Conservation (phyloP, 2,329 filamentous ascomycete genomes). For the Aspergillus sp. region DNA sequence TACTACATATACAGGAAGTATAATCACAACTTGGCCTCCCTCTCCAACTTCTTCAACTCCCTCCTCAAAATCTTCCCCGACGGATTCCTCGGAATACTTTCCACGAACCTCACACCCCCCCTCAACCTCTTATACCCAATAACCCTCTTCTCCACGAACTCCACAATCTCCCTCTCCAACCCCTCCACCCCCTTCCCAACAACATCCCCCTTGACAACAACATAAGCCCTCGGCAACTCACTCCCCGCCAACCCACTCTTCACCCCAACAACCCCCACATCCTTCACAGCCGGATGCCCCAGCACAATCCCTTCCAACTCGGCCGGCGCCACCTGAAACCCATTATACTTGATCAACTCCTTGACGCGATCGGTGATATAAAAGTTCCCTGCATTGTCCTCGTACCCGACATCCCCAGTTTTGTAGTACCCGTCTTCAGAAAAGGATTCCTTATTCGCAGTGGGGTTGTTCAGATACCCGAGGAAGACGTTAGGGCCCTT, state of each 20-base stretch:
- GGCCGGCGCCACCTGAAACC: constrained; percentile 65
- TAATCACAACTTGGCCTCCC: constrained; percentile 5
- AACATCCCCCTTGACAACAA: constrained; percentile 35
- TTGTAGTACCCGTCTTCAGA: constrained; percentile 74
- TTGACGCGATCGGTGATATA: constrained; percentile 79
- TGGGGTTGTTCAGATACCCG: constrained; percentile 71
- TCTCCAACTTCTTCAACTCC: constrained; percentile 26
- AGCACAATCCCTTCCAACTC: constrained; percentile 56
- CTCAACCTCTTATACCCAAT: constrained; percentile 37
- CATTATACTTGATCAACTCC: constrained; percentile 59
- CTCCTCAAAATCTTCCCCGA: constrained; percentile 36
- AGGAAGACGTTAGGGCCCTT: constrained; percentile 76
- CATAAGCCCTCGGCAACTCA: constrained; percentile 64
- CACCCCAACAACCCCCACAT: constrained; percentile 60
- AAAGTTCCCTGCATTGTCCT: constrained; percentile 71
- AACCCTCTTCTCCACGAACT: constrained; percentile 29
- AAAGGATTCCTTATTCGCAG: constrained; percentile 67
- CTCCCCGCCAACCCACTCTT: constrained; percentile 58
- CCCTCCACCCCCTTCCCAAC: constrained; percentile 37
- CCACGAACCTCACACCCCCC: constrained; percentile 35
- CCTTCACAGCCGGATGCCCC: constrained; percentile 47
- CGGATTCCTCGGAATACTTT: constrained; percentile 36
- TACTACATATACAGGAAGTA: background rate
- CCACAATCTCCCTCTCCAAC: constrained; percentile 38
- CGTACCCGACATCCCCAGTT: constrained; percentile 74